These are phyloP conservation scores for Manihot esculenta DNA, from an alignment of 441 rosid species.

Conservation along the genomic window DNA sequence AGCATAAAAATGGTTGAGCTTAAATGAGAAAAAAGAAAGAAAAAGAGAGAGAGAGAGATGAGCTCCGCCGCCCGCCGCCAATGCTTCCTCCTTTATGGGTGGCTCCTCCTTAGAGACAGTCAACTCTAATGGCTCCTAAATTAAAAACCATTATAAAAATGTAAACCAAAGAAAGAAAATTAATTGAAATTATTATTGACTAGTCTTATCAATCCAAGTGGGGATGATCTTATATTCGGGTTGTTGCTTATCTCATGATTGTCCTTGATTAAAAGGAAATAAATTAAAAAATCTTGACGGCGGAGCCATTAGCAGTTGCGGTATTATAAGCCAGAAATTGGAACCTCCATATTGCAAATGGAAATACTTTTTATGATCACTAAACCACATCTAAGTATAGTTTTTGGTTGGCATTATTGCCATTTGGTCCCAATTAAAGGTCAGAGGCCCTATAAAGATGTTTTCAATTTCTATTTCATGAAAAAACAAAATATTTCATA, in stretches of 20 bases:
- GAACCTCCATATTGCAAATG: conserved; percentile 20
- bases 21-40: background rate
- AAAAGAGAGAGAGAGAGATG: background rate
- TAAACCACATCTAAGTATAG: conserved; percentile 5
- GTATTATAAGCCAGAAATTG: background rate
- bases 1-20: background rate
- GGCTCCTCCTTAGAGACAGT: conserved; percentile 22
- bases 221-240: background rate
- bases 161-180: conserved; percentile 6
- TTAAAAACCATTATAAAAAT: background rate
- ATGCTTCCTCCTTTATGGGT: conserved; percentile 10
- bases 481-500: no score
- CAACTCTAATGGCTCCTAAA: conserved; percentile 10
- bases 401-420: conserved; percentile 17
- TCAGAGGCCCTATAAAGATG: conserved; percentile 17
- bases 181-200: conserved; percentile 12
- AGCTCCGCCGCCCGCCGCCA: conserved; percentile 1
- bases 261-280: conserved; percentile 10
- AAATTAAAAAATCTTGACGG: conserved; percentile 28
- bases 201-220: background rate
- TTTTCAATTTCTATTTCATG: background rate
- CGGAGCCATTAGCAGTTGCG: conserved; percentile 25
- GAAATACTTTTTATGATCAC: conserved; percentile 23
- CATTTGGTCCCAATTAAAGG: conserved; percentile 29
- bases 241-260: conserved; percentile 25